Conservation (phyloP, 208 protist species). For the Kentomonas sorsogonicus region DNA sequence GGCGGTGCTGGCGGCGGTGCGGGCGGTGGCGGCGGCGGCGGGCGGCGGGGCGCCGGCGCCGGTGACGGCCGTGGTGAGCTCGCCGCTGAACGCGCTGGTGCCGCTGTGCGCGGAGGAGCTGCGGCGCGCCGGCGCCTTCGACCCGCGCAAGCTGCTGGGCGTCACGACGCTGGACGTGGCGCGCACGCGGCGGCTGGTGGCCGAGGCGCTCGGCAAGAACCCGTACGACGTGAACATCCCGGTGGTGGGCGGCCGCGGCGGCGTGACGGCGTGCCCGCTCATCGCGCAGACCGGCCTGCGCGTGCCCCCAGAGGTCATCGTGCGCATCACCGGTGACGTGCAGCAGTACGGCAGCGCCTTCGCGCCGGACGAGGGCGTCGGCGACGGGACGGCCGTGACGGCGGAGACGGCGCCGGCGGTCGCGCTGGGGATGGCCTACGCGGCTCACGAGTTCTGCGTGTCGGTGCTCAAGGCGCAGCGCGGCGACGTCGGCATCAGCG, state of each 20-base stretch:
- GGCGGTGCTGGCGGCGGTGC: conserved; percentile 66
- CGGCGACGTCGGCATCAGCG: conserved; percentile 70
- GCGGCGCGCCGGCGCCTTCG: conserved; percentile 58
- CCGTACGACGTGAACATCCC: conserved; percentile 79
- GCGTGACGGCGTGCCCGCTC: conserved; percentile 87
- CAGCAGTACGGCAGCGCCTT: conserved; percentile 52
- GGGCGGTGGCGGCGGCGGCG: conserved; percentile 57
- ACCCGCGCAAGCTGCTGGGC: conserved; percentile 86
- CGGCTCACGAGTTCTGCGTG: conserved; percentile 52
- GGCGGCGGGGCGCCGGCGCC: too few species aligned
- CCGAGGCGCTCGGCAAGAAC: conserved; percentile 53
- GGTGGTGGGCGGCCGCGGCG: conserved; percentile 93
- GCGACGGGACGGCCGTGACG: conserved; percentile 19
- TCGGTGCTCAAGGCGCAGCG: conserved; percentile 73
- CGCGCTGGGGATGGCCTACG: conserved; percentile 56
- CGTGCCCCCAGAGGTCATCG: conserved; percentile 44
- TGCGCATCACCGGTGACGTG: conserved; percentile 38
- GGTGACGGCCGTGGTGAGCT: conserved; percentile 82
- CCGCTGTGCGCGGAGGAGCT: conserved; percentile 89
- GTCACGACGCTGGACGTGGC: conserved; percentile 92
- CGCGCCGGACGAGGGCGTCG: conserved; percentile 11
- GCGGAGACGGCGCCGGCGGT: conserved; percentile 27
- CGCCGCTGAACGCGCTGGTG: conserved; percentile 92
- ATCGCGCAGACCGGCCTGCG: conserved; percentile 77
- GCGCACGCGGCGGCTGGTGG: conserved; percentile 58